Evolutionary conservation across 1,284 basidiomycete genomes (phyloP).

Genomic region (Sphaerobolus stellatus): DNA sequence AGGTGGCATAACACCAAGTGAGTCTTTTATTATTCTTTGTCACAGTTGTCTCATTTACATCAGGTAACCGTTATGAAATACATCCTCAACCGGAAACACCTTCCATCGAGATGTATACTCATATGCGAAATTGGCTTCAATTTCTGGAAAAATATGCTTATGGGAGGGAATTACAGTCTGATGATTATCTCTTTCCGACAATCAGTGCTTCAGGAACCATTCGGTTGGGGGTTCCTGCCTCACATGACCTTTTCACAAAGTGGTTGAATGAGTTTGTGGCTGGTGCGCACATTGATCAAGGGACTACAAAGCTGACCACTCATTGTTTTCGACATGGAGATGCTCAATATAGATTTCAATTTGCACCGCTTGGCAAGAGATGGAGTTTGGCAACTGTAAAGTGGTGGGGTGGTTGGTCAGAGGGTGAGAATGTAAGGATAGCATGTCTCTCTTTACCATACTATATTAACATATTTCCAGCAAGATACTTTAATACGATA

Average conservation of each 20-base stretch:
- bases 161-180: conserved; percentile 19
- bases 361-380: conserved; percentile 30
- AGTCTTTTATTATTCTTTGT: too few relatives aligned
- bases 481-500: not conserved
- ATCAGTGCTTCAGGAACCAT: conserved; percentile 29
- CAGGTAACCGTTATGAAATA: conserved; percentile 32
- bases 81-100: conserved; percentile 27
- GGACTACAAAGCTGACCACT: conserved; percentile 28
- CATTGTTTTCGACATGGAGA: conserved; percentile 37
- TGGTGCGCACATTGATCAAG: conserved; percentile 21
- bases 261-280: conserved; percentile 25
- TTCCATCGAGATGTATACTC: conserved; percentile 26
- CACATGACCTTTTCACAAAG: conserved; percentile 28
- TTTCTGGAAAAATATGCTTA: conserved; percentile 22
- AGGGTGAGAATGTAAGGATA: not conserved
- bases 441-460: not conserved
- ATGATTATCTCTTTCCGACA: conserved; percentile 37
- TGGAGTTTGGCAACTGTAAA: conserved; percentile 35
- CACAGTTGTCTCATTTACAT: too few relatives aligned
- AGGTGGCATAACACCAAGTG: too few relatives aligned
- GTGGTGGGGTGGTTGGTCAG: conserved; percentile 42
- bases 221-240: conserved; percentile 22
- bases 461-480: not conserved
- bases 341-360: conserved; percentile 40
- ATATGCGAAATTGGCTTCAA: conserved; percentile 28